Percentiles rank a stretch among this genome's conserved stretches.
Evolutionary conservation across 805 yeast species (phyloP).

Genomic region (Candida quercuum): DNA sequence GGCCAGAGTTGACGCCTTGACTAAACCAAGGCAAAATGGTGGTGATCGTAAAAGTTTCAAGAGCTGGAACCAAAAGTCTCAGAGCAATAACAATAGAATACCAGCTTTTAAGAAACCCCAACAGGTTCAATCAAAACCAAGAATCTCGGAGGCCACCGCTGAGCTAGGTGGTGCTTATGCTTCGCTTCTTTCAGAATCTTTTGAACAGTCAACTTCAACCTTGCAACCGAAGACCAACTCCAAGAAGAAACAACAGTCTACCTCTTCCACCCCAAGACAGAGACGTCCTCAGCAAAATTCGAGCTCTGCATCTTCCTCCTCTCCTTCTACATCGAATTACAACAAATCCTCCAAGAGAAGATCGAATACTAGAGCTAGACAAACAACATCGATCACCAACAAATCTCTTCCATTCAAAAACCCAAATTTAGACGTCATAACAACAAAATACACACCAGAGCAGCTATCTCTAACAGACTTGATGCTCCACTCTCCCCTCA

Average conservation of each 20-base stretch:
- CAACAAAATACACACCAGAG: constrained; percentile 15
- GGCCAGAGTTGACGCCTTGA: constrained; percentile 1
- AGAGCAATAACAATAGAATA: too few relatives aligned
- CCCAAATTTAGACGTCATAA: constrained; percentile 15
- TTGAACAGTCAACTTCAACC: too few relatives aligned
- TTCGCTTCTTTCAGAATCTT: not conserved
- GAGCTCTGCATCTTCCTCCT: too few relatives aligned
- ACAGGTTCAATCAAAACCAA: not conserved
- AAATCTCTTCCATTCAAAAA: constrained; percentile 5
- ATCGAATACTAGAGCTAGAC: not conserved
- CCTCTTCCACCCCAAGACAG: too few relatives aligned
- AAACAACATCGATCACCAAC: constrained; percentile 1
- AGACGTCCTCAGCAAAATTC: too few relatives aligned
- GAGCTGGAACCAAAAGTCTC: not conserved
- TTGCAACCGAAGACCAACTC: not conserved
- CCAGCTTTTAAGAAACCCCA: not conserved
- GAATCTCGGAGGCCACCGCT: not conserved
- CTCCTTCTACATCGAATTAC: not conserved
- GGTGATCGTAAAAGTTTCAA: not conserved
- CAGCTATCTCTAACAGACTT: constrained; percentile 13
- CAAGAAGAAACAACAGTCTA: too few relatives aligned
- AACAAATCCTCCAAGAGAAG: constrained; percentile 1
- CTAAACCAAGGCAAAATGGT: not conserved
- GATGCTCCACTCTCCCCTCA: constrained; percentile 11
- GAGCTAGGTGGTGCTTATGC: not conserved